Base-by-base conservation (phyloP, 768 basidiomycete genomes). In the Solioccasus polychromus region DNA sequence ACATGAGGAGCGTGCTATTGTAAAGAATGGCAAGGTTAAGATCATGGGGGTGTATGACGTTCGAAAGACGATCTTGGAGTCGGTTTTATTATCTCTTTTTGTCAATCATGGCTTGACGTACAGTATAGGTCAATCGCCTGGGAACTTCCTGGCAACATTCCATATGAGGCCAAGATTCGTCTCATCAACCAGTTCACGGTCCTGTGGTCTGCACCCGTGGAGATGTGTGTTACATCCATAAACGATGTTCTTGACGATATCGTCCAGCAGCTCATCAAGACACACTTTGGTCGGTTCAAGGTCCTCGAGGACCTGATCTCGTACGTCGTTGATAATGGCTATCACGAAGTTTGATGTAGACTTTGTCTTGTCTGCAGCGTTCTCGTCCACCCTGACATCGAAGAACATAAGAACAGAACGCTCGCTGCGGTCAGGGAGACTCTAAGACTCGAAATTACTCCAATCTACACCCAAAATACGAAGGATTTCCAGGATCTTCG, bases 121-220 rank as follows among this genome's bases (percentile, higher is more conserved):
- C 5, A 12, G 4, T 17, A 20, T 23, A 76, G 75, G 10, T 64
- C 67, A 7, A 63, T 64, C 22, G 66, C 60, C 3, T 75, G 73
- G 74, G 71, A 76, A 39, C 64, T 76, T 22, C 71, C 71, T 0
- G 56, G 60, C 5, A 63, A 73, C 26, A 51, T 73, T 22, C 73
- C 74, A 0, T 74, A 65, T 42, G 64, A 63, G 22, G 72, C 73
- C 12, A 74, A 70, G 37, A 52, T 44, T 10, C 57, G 54, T 23
- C 62, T 75, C 14, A 73, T 77, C 28, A 48, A 51, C 5, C 38
- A 50, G 12, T 69, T 63, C 37, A 68, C 69, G n/a, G 42, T 38
- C 6, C 29, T 63, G 10, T 79, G 78, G 78, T 29, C 42, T 1
- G 37, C 34, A 0, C 72, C 76, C 1, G 61, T 68, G 0, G 30